These are phyloP conservation scores for Actinidia chinensis DNA, from an alignment of 179 eudicot species.

Conservation along the genomic window DNA sequence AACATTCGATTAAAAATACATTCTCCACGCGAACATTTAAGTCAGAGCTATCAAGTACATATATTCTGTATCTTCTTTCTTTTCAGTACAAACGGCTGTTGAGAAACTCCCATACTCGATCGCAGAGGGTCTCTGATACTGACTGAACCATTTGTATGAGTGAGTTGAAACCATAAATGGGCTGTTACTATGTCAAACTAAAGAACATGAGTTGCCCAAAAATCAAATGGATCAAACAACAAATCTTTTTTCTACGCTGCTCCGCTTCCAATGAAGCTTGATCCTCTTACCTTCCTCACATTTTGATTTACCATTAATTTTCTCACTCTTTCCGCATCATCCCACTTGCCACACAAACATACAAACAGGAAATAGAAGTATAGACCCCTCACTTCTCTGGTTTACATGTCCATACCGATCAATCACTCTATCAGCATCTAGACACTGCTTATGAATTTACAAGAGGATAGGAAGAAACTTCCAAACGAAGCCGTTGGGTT, in stretches of 20 bases:
- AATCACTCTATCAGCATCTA: slow-evolving; percentile 37
- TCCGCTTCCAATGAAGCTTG: slow-evolving; percentile 32
- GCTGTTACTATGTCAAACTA: too few relatives aligned
- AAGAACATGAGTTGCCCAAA: too few relatives aligned
- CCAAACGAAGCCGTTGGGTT: slow-evolving; percentile 39
- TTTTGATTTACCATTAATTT: slow-evolving; percentile 28
- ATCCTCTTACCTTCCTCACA: slow-evolving; percentile 36
- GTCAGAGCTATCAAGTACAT: too few relatives aligned
- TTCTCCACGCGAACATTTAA: too few relatives aligned
- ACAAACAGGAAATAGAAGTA: slow-evolving; percentile 32
- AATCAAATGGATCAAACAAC: too few relatives aligned
- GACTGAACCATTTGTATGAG: too few relatives aligned
- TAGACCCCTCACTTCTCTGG: slow-evolving; percentile 42
- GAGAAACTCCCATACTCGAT: too few relatives aligned
- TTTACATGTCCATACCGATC: slow-evolving; percentile 23
- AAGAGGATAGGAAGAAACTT: slow-evolving; percentile 36
- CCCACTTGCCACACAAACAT: slow-evolving; percentile 31
- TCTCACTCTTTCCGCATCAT: slow-evolving; percentile 36
- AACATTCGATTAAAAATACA: too few relatives aligned
- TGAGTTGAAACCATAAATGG: too few relatives aligned
- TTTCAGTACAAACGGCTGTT: too few relatives aligned
- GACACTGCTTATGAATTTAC: slow-evolving; percentile 38
- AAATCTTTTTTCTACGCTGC: not conserved
- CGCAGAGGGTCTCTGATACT: too few relatives aligned
- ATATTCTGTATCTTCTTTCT: too few relatives aligned